phyloP scores from a whole-genome alignment of 2,329 filamentous ascomycete species.

The Cladosporium sp. region DNA sequence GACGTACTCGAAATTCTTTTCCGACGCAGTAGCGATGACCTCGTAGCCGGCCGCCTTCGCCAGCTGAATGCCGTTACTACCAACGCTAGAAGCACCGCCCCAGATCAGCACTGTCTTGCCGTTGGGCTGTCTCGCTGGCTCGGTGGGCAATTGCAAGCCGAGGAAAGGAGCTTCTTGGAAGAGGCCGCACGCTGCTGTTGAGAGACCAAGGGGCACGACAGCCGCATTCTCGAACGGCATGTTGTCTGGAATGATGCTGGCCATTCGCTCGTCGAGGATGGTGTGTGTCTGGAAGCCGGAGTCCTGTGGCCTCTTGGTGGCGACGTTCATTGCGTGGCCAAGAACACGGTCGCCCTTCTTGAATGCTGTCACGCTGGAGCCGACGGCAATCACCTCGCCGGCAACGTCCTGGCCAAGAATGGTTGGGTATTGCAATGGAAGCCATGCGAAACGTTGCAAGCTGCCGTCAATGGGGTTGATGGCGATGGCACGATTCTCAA shows the following conservation, averaged over 20 bases:
- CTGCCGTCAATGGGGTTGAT: conserved; percentile 36
- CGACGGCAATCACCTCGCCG: conserved; percentile 28
- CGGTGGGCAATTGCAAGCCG: conserved; percentile 13
- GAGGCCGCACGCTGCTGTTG: conserved; percentile 20
- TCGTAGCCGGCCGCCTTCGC: conserved; percentile 35
- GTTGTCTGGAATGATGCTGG: conserved; percentile 14
- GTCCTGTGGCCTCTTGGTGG: conserved; percentile 15
- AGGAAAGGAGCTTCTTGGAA: conserved; percentile 18
- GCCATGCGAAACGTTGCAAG: conserved; percentile 28
- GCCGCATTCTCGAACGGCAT: conserved; percentile 19
- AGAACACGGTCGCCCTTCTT: conserved; percentile 27
- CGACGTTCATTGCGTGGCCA: conserved; percentile 15
- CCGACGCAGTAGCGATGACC: conserved; percentile 42
- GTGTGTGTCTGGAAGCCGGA: conserved; percentile 20
- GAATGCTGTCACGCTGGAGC: conserved; percentile 21
- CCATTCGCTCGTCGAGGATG: conserved; percentile 15
- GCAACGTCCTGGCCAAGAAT: conserved; percentile 28
- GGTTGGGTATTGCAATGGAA: conserved; percentile 24
- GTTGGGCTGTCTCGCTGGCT: conserved; percentile 17
- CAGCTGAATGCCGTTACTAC: conserved; percentile 46
- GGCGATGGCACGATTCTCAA: conserved; percentile 33
- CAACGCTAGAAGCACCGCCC: conserved; percentile 49
- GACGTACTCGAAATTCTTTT: conserved; percentile 42
- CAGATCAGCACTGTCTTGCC: conserved; percentile 43
- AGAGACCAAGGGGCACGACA: conserved; percentile 20